These are phyloP conservation scores for Chrysopogon serrulatus DNA, from an alignment of 176 grass and related monocot genomes.

Conservation along the genomic window DNA sequence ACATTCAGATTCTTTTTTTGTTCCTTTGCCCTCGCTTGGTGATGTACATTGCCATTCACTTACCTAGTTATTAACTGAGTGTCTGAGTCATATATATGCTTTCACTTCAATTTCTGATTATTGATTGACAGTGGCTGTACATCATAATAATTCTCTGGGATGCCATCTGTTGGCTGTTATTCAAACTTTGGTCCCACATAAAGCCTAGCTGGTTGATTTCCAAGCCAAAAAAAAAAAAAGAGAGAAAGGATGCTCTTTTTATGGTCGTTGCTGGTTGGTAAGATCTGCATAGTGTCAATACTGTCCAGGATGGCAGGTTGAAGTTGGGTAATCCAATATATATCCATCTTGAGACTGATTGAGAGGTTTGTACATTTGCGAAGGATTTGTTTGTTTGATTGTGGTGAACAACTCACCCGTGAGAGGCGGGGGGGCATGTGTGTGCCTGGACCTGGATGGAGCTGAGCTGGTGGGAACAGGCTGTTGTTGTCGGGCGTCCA, in stretches of 20 bases:
- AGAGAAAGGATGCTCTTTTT: neutral
- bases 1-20: neutral
- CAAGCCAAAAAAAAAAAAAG: neutral
- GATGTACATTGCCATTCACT: constrained; percentile 26
- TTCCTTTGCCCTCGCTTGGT: neutral
- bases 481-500: constrained; percentile 33
- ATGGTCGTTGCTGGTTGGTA: constrained; percentile 3
- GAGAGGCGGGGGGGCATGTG: neutral
- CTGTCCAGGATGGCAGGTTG: neutral
- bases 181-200: neutral
- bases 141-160: neutral
- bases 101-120: neutral
- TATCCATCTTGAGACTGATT: no score
- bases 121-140: neutral
- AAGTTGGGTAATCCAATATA: constrained; percentile 8
- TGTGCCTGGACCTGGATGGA: neutral
- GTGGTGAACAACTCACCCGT: constrained; percentile 29
- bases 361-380: neutral
- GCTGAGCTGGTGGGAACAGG: constrained; percentile 25
- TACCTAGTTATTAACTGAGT: neutral
- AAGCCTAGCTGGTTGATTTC: neutral
- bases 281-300: neutral
- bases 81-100: neutral
- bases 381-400: neutral
- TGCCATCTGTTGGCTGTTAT: neutral